These are phyloP conservation scores for Cercospora sesami DNA, from an alignment of 2,329 filamentous ascomycete genomes.

Conservation along the genomic window DNA sequence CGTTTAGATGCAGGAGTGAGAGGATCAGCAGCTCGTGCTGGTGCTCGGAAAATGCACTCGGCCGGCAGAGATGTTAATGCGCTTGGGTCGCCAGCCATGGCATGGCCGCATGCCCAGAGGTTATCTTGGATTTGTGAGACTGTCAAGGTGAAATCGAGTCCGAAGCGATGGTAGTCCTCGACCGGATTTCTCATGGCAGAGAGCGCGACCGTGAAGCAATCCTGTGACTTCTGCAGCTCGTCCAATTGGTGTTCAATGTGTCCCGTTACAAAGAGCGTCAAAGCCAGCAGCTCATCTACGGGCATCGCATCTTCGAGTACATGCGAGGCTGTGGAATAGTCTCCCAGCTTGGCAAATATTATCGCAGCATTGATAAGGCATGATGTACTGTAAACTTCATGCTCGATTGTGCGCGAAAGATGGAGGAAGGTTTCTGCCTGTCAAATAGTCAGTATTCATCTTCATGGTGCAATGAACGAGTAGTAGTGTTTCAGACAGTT, in stretches of 20 bases:
- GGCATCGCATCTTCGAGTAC: constrained; percentile 30
- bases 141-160: constrained; percentile 31
- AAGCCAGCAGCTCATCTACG: constrained; percentile 20
- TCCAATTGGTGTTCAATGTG: constrained; percentile 33
- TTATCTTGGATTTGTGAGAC: constrained; percentile 18
- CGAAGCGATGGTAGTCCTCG: constrained; percentile 19
- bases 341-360: constrained; percentile 36
- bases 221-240: constrained; percentile 24
- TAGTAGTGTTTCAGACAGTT: too few relatives aligned
- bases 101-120: constrained; percentile 14
- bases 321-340: constrained; percentile 30
- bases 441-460: background rate
- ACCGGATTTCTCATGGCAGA: constrained; percentile 19
- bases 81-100: background rate
- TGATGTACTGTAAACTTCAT: constrained; percentile 21
- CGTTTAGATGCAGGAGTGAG: constrained; percentile 12
- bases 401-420: constrained; percentile 26
- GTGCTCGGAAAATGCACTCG: constrained; percentile 33
- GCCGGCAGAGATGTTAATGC: constrained; percentile 27
- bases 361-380: constrained; percentile 36
- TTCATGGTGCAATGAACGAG: too few relatives aligned
- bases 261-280: constrained; percentile 36
- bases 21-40: constrained; percentile 8
- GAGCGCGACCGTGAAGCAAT: constrained; percentile 30
- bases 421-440: constrained; percentile 29